Evolutionary conservation across 1,284 basidiomycete genomes (phyloP).

Genomic region (Cutaneotrichosporon arboriforme): DNA sequence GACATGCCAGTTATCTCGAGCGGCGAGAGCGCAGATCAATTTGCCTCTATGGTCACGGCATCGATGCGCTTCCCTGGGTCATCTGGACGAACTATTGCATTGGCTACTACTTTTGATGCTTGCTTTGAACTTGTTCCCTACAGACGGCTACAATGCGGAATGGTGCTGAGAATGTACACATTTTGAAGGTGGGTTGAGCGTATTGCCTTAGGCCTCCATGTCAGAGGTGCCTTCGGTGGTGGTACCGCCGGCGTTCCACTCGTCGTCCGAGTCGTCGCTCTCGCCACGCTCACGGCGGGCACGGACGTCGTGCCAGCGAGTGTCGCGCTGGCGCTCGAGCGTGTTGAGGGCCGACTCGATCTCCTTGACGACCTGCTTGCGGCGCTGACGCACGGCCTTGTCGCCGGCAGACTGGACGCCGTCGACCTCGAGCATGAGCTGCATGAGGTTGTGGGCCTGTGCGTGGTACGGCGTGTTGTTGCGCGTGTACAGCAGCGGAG

Average conservation of each 20-base stretch:
- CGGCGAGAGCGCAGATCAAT: no score
- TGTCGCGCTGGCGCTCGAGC: slow-evolving; percentile 51
- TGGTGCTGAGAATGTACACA: background rate
- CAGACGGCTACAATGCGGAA: background rate
- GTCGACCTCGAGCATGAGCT: slow-evolving; percentile 61
- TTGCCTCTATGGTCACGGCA: no score
- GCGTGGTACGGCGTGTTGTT: slow-evolving; percentile 57
- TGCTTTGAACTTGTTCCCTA: no score
- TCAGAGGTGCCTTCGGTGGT: slow-evolving; percentile 4
- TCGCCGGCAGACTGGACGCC: slow-evolving; percentile 62
- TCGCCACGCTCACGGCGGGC: slow-evolving; percentile 31
- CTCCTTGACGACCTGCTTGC: slow-evolving; percentile 57
- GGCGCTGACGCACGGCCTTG: slow-evolving; percentile 54
- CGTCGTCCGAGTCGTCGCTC: slow-evolving; percentile 26
- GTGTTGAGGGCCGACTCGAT: slow-evolving; percentile 61
- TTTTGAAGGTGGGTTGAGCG: background rate
- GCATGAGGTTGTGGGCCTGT: slow-evolving; percentile 59
- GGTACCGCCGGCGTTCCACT: background rate
- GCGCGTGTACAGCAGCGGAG: slow-evolving; percentile 52
- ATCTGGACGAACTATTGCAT: no score
- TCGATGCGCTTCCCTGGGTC: no score
- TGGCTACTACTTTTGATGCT: no score
- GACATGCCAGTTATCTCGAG: no score
- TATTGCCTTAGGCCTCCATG: slow-evolving; percentile 2
- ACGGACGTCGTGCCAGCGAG: slow-evolving; percentile 38